Conservation (phyloP, 1,139 yeast genomes). For the Arxiozyma bovina region DNA sequence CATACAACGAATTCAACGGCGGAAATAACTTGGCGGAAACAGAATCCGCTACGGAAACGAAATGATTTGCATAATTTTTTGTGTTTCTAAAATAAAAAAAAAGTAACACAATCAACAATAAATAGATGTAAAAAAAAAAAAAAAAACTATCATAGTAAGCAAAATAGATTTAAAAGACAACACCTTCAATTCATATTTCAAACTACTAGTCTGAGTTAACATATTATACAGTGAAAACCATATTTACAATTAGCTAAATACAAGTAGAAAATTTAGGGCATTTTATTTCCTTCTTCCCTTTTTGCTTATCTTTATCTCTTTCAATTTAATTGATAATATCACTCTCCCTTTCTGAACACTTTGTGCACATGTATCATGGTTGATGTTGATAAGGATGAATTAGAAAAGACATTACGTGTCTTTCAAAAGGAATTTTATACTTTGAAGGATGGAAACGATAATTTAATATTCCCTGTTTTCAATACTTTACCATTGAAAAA, state of each 20-base stretch:
- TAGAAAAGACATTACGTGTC: constrained; percentile 8
- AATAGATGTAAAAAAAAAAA: not conserved
- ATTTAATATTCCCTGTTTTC: constrained; percentile 39
- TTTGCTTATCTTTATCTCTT: not conserved
- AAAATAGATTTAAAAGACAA: not conserved
- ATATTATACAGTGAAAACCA: not conserved
- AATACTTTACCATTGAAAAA: constrained; percentile 45
- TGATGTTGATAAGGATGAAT: constrained; percentile 5
- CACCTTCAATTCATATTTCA: not conserved
- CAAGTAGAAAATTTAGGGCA: too few species aligned
- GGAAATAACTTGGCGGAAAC: not conserved
- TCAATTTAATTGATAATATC: not conserved
- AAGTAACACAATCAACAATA: not conserved
- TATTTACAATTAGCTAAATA: too few species aligned
- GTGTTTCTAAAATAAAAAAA: not conserved
- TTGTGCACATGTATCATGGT: constrained; percentile 4
- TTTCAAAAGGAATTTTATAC: constrained; percentile 32
- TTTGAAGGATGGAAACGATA: constrained; percentile 40
- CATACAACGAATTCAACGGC: not conserved
- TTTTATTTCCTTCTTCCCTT: not conserved
- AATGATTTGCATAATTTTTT: not conserved
- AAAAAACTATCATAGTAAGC: not conserved
- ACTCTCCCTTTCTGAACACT: not conserved
- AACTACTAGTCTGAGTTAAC: too few species aligned
- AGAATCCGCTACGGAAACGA: not conserved